These are phyloP conservation scores for Fusarium papillatum DNA, from an alignment of 2,329 filamentous ascomycete genomes.

Conservation along the genomic window DNA sequence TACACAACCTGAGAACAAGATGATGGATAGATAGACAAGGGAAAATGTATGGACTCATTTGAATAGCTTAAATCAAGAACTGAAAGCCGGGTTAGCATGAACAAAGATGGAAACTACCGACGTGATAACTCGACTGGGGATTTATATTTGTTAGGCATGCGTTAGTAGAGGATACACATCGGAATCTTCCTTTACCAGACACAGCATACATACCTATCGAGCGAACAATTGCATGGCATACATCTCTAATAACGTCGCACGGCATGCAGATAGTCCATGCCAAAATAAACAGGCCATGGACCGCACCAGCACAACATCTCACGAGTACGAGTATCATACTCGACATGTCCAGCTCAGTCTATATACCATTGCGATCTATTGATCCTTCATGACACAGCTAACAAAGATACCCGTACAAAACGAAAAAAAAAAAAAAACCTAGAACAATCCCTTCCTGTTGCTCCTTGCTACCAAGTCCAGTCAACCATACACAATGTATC, in stretches of 20 bases:
- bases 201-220: background rate
- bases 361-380: slow-evolving; percentile 18
- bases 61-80: background rate
- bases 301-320: background rate
- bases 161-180: background rate
- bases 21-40: background rate
- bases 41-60: background rate
- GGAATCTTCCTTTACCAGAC: background rate
- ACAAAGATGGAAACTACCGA: background rate
- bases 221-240: background rate
- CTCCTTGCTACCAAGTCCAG: background rate
- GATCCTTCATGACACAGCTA: background rate
- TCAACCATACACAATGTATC: background rate
- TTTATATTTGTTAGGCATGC: background rate
- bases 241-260: too few relatives aligned
- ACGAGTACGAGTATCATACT: background rate
- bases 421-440: background rate
- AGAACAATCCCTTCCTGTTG: background rate
- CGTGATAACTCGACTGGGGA: background rate
- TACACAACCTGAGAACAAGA: background rate
- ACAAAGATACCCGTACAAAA: background rate
- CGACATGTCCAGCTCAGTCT: background rate
- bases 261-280: background rate
- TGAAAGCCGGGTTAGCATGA: too few relatives aligned
- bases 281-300: background rate